Conservation (phyloP, 768 basidiomycete genomes). For the Phaeotremella fagi region DNA sequence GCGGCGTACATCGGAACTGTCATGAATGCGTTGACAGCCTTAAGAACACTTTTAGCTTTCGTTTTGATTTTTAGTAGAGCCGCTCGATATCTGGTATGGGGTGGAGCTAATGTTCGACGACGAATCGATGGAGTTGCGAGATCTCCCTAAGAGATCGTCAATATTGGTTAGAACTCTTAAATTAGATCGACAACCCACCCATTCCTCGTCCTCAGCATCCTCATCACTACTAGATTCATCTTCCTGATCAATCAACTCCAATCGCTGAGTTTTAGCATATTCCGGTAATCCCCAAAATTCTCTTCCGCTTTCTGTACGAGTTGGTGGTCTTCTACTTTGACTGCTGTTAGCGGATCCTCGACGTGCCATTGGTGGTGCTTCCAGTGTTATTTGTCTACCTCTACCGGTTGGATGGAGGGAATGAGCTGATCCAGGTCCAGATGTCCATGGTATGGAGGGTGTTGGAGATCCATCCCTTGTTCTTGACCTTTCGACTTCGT, state of each 20-base stretch:
- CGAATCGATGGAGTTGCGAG: slow-evolving; percentile 12
- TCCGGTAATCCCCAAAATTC: slow-evolving; percentile 47
- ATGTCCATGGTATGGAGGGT: slow-evolving; percentile 14
- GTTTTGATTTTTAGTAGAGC: slow-evolving; percentile 17
- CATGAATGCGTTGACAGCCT: slow-evolving; percentile 63
- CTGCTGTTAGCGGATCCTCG: neutral
- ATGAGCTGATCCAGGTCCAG: slow-evolving; percentile 14
- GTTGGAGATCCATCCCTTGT: slow-evolving; percentile 13
- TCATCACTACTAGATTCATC: slow-evolving; percentile 29
- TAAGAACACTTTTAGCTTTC: slow-evolving; percentile 39
- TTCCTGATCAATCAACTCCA: slow-evolving; percentile 12
- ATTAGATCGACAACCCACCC: slow-evolving; percentile 20
- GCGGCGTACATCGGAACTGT: slow-evolving; percentile 84
- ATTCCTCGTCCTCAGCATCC: slow-evolving; percentile 35
- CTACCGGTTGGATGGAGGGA: slow-evolving; percentile 20
- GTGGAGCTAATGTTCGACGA: slow-evolving; percentile 18
- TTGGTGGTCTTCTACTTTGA: slow-evolving; percentile 17
- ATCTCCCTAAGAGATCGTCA: slow-evolving; percentile 16
- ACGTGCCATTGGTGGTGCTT: neutral
- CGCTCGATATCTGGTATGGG: slow-evolving; percentile 24
- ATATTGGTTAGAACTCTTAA: neutral
- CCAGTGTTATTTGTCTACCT: neutral
- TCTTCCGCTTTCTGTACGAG: slow-evolving; percentile 43
- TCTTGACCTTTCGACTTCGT: slow-evolving; percentile 12
- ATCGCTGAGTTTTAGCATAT: slow-evolving; percentile 19